Base-by-base conservation (phyloP, 2,329 filamentous ascomycete genomes). In the Amylocarpus encephaloides region DNA sequence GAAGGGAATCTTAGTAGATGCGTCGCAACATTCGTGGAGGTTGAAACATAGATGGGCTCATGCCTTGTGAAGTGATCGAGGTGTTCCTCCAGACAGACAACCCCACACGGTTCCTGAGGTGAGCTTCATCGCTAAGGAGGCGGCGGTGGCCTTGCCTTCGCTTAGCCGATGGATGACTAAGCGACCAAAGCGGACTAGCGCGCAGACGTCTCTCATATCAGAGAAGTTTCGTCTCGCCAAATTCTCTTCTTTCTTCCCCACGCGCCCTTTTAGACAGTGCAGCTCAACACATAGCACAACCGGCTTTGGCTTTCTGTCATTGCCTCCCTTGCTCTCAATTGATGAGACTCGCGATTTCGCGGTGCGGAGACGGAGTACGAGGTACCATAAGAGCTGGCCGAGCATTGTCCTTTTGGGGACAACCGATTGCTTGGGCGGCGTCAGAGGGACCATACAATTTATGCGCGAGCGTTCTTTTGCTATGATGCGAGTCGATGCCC, bases 191-290 rank as follows among this genome's bases (percentile, higher is more conserved):
- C 2, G 38, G 46, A 43, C 49, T 62, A 59, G 60, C 53, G 60
- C 53, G 43, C 45, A 13, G 2, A 33, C 36, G 2, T 19, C 15
- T 30, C 29, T 35, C n/a, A 52, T 61, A 57, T 57, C 43, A 52
- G 30, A 60, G 57, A 55, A 48, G 42, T 48, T 41, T 48, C 33
- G 22, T 18, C 34, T 48, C 5, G 16, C 35, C 22, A 33, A 34
- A 67, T 70, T 67, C 68, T 69, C 71, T 68, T 66, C 64, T 63
- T 64, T 65, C 63, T 68, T 69, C 68, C 62, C 73, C 80, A 85
- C 83, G 85, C 85, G 79, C 77, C 84, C 83, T 78, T 75, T 69
- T 74, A 91, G 88, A 92, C 87, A 92, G 87, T 91, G 81, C 86
- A 85, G 79, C 77, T 77, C 83, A 83, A 82, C 76, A 78, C 73